Base-by-base conservation (phyloP, 495 filamentous ascomycete species). In the Podospora bellae-mahoneyi region DNA sequence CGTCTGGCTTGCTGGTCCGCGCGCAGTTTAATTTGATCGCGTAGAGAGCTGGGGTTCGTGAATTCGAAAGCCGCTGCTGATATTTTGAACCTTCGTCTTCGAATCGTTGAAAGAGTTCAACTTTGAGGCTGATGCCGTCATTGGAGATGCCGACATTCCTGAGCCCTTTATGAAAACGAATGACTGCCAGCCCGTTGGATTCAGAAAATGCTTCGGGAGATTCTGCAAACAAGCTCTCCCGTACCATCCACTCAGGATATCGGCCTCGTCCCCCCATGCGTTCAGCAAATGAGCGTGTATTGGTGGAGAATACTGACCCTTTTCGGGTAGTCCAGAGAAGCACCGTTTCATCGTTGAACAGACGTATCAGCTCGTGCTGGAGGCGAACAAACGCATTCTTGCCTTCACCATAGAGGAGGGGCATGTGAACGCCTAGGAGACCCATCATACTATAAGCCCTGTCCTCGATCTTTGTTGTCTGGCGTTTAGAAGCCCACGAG, bases 281-380 rank as follows among this genome's bases (percentile, higher is more conserved):
- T 48, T 48, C 2, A 13, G 39, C 39, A 10, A 18, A 5, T 48
- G 13, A 16, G 2, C 2, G 0, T 48, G 39, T 1, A 48, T 48
- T 3, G 39, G 5, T 48, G 39, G 39, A 10, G 5, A 13, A 9
- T 5, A 48, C 13, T 48, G 9, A 10, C 30, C 7, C 30, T 32
- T 32, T 48, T 48, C 23, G 23, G 39, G 39, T 48, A 16, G 39
- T 48, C 55, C 55, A 58, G 5, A 58, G 23, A 6, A 48, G 34
- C 10, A 64, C 34, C 48, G 62, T 44, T 34, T 64, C 62, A 34
- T 64, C 62, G n/a, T 64, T 48, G 13, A 39, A 64, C 0, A n/a
- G 28, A 5, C 62, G 32, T n/a, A 64, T 53, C 5, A 64, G 10
- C 32, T 73, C 72, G 6, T 9, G 66, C 28, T 74, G 72, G n/a